Conservation (phyloP, 441 rosid genomes). For the Jatropha multifida region DNA sequence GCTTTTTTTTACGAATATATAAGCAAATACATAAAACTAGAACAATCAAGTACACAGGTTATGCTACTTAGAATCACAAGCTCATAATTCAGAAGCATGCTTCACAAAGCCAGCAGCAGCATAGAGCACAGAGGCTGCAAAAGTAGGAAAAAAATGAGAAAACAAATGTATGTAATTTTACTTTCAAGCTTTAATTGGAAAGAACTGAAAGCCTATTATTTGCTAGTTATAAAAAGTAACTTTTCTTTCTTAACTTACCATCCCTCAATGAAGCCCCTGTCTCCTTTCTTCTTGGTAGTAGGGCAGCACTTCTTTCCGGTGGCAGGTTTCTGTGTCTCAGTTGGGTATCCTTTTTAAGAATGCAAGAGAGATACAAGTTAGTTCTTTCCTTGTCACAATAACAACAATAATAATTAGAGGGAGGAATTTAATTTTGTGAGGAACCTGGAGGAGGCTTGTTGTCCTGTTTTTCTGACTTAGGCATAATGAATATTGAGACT, state of each 20-base stretch:
- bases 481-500: constrained; percentile 32
- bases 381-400: not conserved
- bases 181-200: no score
- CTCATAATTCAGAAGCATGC: constrained; percentile 39
- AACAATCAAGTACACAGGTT: not conserved
- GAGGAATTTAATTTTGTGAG: not conserved
- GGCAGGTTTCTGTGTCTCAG: constrained; percentile 24
- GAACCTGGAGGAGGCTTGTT: constrained; percentile 45
- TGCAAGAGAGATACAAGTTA: constrained; percentile 2
- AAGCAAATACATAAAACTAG: not conserved
- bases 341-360: constrained; percentile 36
- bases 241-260: constrained; percentile 35
- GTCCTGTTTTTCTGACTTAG: constrained; percentile 24
- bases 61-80: not conserved
- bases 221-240: no score
- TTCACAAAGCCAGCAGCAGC: constrained; percentile 72
- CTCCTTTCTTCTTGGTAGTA: constrained; percentile 49
- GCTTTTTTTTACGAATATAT: not conserved
- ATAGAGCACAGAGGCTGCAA: constrained; percentile 60
- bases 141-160: not conserved
- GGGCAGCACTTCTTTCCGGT: constrained; percentile 32
- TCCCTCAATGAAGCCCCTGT: constrained; percentile 58
- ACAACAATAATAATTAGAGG: not conserved
- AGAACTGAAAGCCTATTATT: no score
- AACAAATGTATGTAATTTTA: no score